Conservation (phyloP, 2,329 filamentous ascomycete genomes). For the Bisporella sp. region DNA sequence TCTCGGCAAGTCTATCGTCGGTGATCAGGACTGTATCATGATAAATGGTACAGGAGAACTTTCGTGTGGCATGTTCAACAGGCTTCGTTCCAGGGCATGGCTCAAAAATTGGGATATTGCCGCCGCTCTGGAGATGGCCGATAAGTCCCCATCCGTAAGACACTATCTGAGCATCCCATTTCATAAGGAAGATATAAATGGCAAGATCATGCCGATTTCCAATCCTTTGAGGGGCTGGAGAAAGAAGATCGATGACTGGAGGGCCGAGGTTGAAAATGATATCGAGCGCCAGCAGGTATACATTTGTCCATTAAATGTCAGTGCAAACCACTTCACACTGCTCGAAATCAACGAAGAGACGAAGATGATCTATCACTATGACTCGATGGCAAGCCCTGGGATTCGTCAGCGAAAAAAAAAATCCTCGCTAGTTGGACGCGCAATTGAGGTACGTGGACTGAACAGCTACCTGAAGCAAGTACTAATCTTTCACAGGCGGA, state of each 20-base stretch:
- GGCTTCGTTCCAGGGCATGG: slow-evolving; percentile 15
- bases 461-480: slow-evolving; percentile 2
- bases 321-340: slow-evolving; percentile 20
- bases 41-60: slow-evolving; percentile 13
- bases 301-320: slow-evolving; percentile 17
- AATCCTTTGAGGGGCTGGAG: slow-evolving; percentile 11
- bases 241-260: slow-evolving; percentile 12
- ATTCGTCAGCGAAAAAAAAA: slow-evolving; percentile 12
- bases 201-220: slow-evolving; percentile 8
- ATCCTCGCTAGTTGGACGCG: slow-evolving; percentile 7
- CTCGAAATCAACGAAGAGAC: slow-evolving; percentile 23
- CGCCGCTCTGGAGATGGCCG: slow-evolving; percentile 17
- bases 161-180: slow-evolving; percentile 16
- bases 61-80: slow-evolving; percentile 14
- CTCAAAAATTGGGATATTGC: slow-evolving; percentile 18
- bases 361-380: slow-evolving; percentile 21
- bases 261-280: slow-evolving; percentile 7
- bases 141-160: slow-evolving; percentile 17
- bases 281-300: slow-evolving; percentile 9
- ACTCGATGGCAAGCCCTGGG: slow-evolving; percentile 14
- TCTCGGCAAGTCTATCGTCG: slow-evolving; percentile 8
- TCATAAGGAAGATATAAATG: slow-evolving; percentile 12
- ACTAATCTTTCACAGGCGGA: slow-evolving; percentile 11
- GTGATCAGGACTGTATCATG: slow-evolving; percentile 10
- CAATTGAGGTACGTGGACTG: slow-evolving; percentile 8